phyloP scores from a whole-genome alignment of 192 early-diverging fungal genomes.

The Obelidium mucronatum region DNA sequence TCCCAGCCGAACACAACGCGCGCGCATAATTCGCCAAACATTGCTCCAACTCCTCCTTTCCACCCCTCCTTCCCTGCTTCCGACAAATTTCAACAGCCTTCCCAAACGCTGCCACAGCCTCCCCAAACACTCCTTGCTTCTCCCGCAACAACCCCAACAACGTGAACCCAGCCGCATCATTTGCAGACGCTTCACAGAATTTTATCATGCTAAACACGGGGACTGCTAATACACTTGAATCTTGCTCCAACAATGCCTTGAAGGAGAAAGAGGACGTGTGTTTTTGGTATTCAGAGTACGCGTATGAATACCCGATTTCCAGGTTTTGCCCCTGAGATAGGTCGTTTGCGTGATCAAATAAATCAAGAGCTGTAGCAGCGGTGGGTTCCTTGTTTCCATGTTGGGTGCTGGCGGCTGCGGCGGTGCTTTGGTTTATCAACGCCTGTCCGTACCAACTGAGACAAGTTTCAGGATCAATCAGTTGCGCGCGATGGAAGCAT shows the following conservation, averaged over 20 bases:
- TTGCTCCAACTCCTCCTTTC: not conserved
- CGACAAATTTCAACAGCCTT: slow-evolving; percentile 54
- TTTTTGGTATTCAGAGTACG: slow-evolving; percentile 20
- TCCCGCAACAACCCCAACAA: slow-evolving; percentile 81
- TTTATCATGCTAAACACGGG: slow-evolving; percentile 67
- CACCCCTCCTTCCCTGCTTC: slow-evolving; percentile 27
- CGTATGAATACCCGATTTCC: slow-evolving; percentile 28
- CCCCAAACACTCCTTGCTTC: slow-evolving; percentile 69
- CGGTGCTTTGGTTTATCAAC: slow-evolving; percentile 69
- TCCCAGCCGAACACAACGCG: slow-evolving; percentile 65
- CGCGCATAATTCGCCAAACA: slow-evolving; percentile 72
- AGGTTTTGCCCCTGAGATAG: slow-evolving; percentile 53
- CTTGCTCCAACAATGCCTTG: not conserved
- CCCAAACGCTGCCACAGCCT: slow-evolving; percentile 71
- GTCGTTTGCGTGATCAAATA: slow-evolving; percentile 83
- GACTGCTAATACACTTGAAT: not conserved
- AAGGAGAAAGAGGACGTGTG: not conserved
- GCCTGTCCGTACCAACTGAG: slow-evolving; percentile 90
- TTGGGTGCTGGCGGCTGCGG: slow-evolving; percentile 54
- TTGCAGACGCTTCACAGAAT: slow-evolving; percentile 62
- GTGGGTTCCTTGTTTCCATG: slow-evolving; percentile 1
- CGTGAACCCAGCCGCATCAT: slow-evolving; percentile 67
- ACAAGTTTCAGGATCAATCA: slow-evolving; percentile 79
- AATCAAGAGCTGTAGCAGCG: too few relatives aligned
- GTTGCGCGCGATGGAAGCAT: slow-evolving; percentile 75